Evolutionary conservation across 768 basidiomycete genomes (phyloP).

Genomic region (Leccinellum luteum): DNA sequence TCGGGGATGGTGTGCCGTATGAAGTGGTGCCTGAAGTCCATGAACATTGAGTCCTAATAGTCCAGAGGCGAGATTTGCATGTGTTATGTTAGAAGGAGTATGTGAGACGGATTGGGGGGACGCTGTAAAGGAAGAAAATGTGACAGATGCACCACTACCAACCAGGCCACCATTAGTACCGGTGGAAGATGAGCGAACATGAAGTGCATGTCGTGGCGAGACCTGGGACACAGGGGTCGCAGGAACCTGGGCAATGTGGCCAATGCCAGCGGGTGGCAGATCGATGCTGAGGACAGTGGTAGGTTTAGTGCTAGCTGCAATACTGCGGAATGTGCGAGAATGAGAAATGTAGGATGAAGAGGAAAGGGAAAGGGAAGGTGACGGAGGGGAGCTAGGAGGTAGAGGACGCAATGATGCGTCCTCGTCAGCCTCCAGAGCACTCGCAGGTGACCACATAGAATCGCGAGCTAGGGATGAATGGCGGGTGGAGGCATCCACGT

Average conservation of each 20-base stretch:
- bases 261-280: conserved; percentile 74
- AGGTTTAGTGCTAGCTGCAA: conserved; percentile 88
- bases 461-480: conserved; percentile 64
- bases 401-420: conserved; percentile 90
- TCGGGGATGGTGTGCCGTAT: conserved; percentile 89
- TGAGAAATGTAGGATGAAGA: conserved; percentile 83
- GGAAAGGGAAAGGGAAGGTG: conserved; percentile 80
- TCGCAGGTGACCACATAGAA: conserved; percentile 78
- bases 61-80: conserved; percentile 23
- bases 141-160: conserved; percentile 57
- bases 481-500: conserved; percentile 47
- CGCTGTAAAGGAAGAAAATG: conserved; percentile 68
- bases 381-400: conserved; percentile 84
- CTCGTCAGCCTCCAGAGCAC: conserved; percentile 83
- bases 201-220: conserved; percentile 50
- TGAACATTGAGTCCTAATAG: conserved; percentile 28
- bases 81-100: conserved; percentile 36
- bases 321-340: conserved; percentile 77
- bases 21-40: conserved; percentile 75
- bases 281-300: conserved; percentile 94
- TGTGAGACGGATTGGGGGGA: conserved; percentile 44
- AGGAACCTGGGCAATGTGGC: conserved; percentile 88
- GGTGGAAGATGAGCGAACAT: conserved; percentile 61
- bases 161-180: conserved; percentile 45
- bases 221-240: conserved; percentile 52